Conservation (phyloP, 176 grass and related monocot species). For the Carex pumila region DNA sequence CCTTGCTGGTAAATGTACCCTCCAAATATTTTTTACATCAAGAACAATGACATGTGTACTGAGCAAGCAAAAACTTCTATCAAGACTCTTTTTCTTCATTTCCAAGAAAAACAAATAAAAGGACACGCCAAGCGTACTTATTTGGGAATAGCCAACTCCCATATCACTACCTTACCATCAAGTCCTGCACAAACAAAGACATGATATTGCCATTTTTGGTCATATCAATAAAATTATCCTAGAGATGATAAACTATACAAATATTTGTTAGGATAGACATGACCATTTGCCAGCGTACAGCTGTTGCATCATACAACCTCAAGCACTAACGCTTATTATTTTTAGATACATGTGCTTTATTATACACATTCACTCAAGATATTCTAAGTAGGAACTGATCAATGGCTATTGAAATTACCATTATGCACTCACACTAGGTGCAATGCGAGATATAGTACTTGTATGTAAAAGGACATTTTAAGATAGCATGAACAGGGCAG, state of each 20-base stretch:
- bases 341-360: neutral
- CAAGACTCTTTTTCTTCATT: constrained; percentile 17
- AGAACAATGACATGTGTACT: constrained; percentile 9
- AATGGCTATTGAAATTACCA: neutral
- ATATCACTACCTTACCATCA: constrained; percentile 92
- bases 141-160: constrained; percentile 61
- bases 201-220: constrained; percentile 20
- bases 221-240: constrained; percentile 3
- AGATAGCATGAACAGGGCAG: neutral
- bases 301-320: neutral
- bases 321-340: neutral
- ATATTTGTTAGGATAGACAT: constrained; percentile 18
- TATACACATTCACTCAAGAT: neutral
- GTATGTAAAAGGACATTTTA: neutral
- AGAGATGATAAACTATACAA: neutral
- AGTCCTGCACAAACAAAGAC: constrained; percentile 40
- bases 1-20: neutral
- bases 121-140: constrained; percentile 1
- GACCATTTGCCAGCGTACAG: neutral
- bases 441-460: neutral
- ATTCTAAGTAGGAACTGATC: neutral
- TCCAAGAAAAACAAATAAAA: constrained; percentile 17
- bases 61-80: constrained; percentile 11
- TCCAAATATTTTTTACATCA: constrained; percentile 1
- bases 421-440: neutral